phyloP scores from a whole-genome alignment of 495 filamentous ascomycete genomes.

The Annulohypoxylon bovei region DNA sequence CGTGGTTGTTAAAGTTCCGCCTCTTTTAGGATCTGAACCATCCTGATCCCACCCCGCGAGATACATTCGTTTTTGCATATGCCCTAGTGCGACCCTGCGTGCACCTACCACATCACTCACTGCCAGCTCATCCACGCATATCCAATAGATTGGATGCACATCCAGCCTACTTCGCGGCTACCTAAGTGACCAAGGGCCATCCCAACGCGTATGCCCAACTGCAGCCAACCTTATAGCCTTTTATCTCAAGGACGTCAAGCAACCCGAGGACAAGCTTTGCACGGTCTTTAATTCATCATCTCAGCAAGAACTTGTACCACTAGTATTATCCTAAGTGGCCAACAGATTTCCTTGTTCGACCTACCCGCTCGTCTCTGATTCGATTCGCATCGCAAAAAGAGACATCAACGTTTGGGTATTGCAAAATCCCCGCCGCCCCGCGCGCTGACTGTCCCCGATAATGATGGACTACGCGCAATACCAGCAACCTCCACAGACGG shows the following conservation, averaged over 20 bases:
- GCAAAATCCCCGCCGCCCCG: conserved; percentile 45
- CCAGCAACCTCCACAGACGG: conserved; percentile 66
- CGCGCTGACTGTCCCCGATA: conserved; percentile 51
- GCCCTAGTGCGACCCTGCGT: conserved; percentile 63
- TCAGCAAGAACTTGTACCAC: conserved; percentile 38
- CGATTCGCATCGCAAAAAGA: conserved; percentile 43
- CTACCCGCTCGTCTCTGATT: conserved; percentile 43
- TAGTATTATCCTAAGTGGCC: conserved; percentile 33
- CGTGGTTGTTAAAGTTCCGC: conserved; percentile 55
- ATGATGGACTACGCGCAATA: conserved; percentile 80
- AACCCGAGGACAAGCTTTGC: conserved; percentile 42
- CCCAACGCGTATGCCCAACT: conserved; percentile 56
- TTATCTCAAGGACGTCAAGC: conserved; percentile 46
- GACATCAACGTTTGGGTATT: conserved; percentile 37
- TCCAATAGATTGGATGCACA: conserved; percentile 66
- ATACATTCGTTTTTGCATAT: conserved; percentile 68
- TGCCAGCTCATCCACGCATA: conserved; percentile 69
- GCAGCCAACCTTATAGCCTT: conserved; percentile 46
- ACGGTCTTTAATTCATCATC: conserved; percentile 45
- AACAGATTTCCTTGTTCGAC: conserved; percentile 35
- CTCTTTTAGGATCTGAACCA: conserved; percentile 54
- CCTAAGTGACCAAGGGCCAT: conserved; percentile 55
- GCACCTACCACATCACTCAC: conserved; percentile 60
- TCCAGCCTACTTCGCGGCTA: conserved; percentile 62
- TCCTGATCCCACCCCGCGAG: conserved; percentile 59